Evolutionary conservation across 192 early-diverging fungal genomes (phyloP), one percentile per base, ranked within the genome.

Genomic region (Ramicandelaber brevisporus): DNA sequence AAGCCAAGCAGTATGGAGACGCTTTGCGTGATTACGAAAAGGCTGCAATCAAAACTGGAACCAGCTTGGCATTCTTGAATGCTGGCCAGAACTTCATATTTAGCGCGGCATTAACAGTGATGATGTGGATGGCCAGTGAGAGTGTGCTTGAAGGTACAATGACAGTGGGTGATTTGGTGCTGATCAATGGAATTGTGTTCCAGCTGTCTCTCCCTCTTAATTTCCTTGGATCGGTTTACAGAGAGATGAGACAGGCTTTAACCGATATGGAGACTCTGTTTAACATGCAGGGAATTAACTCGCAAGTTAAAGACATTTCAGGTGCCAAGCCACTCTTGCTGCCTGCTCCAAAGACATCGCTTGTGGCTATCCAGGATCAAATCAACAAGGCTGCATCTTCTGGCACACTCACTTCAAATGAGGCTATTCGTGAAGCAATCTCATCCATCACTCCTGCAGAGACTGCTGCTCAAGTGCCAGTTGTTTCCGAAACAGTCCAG

Each of bases 261-360:
- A 71, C 90, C 20, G 93, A 99, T 36, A 96, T 99, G 90, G 88
- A 95, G 24, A 65, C 74, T 17, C 74, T 99, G 69, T 96, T 99
- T 46, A 62, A 65, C 21, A 63, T 99, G 12, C 66, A 77, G 28
- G 57, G 63, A 6, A 46, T 70, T 4, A 31, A 41, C 11, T 50
- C 57, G 4, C 44, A 50, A 9, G 58, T 77, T 21, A 38, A 44
- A 37, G 67, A 79, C 17, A 61, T 50, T 4, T 66, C 68, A 0
- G 39, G 57, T 36, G 63, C 72, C 1, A 52, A 42, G 22, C 48
- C 52, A 3, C 43, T 75, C 31, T 46, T 20, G 57, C 60, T 42
- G 14, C 17, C 16, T 2, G 75, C 73, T n/a, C n/a, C n/a, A n/a
- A n/a, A n/a, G n/a, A n/a, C n/a, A n/a, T n/a, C n/a, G n/a, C n/a